phyloP scores from a whole-genome alignment of 2,329 filamentous ascomycete genomes.

The Penicillium sp. region DNA sequence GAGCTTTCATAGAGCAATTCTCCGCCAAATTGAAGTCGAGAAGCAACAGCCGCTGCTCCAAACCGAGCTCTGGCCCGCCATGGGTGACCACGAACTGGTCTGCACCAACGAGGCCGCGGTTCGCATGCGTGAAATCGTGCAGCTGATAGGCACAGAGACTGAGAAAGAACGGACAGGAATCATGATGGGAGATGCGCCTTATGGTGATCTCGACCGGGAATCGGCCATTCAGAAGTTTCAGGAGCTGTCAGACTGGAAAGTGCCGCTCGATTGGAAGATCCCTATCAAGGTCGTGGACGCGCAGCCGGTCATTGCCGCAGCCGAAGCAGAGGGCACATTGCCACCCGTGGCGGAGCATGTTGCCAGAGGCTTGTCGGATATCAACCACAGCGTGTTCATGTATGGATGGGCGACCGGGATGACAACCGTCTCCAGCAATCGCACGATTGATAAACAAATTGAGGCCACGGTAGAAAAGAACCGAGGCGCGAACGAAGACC shows the following conservation, averaged over 20 bases:
- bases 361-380: constrained; percentile 47
- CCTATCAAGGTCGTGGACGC: constrained; percentile 55
- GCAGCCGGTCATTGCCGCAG: constrained; percentile 35
- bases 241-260: constrained; percentile 47
- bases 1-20: constrained; percentile 55
- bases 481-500: constrained; percentile 42
- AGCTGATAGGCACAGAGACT: constrained; percentile 56
- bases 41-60: constrained; percentile 54
- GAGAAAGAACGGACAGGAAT: constrained; percentile 56
- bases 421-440: constrained; percentile 67
- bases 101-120: constrained; percentile 61
- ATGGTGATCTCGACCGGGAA: constrained; percentile 26
- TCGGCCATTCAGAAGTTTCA: constrained; percentile 36
- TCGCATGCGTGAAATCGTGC: constrained; percentile 62
- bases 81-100: constrained; percentile 52
- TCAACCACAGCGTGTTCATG: constrained; percentile 65
- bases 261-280: constrained; percentile 52
- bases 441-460: constrained; percentile 60
- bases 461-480: constrained; percentile 53
- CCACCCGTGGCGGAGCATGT: constrained; percentile 42
- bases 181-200: constrained; percentile 48
- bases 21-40: constrained; percentile 61
- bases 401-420: constrained; percentile 60
- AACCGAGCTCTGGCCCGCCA: constrained; percentile 56
- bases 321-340: constrained; percentile 34